Evolutionary conservation across 768 basidiomycete genomes (phyloP).

Genomic region (Sistotremastrum suecicum): DNA sequence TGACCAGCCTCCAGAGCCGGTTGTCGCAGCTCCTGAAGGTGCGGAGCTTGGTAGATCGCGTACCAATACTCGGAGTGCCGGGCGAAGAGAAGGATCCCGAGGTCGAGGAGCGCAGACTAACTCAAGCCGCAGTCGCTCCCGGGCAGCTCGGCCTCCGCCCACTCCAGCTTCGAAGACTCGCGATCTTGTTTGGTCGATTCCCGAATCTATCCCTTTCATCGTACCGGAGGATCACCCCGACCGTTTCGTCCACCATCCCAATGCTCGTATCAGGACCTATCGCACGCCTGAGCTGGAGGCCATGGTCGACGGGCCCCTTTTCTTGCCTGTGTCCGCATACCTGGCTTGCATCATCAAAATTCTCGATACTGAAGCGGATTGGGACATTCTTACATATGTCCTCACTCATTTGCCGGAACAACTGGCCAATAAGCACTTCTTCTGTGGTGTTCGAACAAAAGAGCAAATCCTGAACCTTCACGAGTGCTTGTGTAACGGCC

Average conservation of each 20-base stretch:
- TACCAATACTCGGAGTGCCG: constrained; percentile 5
- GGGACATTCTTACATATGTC: constrained; percentile 89
- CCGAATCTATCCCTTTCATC: too few species aligned
- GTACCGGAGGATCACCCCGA: too few species aligned
- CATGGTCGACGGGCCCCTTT: constrained; percentile 31
- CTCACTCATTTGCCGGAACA: constrained; percentile 86
- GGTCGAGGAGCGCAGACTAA: neutral
- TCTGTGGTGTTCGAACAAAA: constrained; percentile 80
- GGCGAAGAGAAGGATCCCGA: neutral
- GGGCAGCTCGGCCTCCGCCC: too few species aligned
- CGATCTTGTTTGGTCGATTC: too few species aligned
- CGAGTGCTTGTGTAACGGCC: constrained; percentile 49
- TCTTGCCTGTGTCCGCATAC: constrained; percentile 68
- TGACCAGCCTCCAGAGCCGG: too few species aligned
- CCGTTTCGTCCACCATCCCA: neutral
- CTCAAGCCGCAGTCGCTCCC: too few species aligned
- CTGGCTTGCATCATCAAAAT: constrained; percentile 47
- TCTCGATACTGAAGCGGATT: constrained; percentile 63
- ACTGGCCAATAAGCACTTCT: constrained; percentile 89
- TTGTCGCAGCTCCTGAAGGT: neutral
- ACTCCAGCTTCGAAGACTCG: too few species aligned
- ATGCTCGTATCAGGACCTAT: neutral
- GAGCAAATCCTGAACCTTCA: constrained; percentile 47
- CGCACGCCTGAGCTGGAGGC: constrained; percentile 19
- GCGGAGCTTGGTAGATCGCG: constrained; percentile 6